Conservation (phyloP, 208 protist species). For the Leishmania lainsoni region DNA sequence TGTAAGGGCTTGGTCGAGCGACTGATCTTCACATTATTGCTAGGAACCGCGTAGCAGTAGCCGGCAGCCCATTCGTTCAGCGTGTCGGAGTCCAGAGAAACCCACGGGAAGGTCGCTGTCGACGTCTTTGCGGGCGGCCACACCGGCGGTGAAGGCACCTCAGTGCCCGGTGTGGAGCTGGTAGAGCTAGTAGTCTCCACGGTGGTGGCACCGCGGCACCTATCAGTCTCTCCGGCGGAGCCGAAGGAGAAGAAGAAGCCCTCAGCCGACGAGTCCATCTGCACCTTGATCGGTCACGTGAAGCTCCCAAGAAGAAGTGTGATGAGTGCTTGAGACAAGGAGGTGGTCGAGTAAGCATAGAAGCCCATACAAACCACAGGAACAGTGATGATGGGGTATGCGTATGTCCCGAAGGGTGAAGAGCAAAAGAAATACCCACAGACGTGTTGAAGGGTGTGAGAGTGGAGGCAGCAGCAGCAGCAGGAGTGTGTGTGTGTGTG, state of each 20-base stretch:
- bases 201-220: not conserved
- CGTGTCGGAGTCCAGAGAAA: slow-evolving; percentile 3
- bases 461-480: not conserved
- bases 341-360: not conserved
- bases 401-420: not conserved
- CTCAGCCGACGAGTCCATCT: slow-evolving; percentile 1
- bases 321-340: not conserved
- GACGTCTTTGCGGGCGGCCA: slow-evolving; percentile 21
- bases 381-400: not conserved
- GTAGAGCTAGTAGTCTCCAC: not conserved
- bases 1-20: slow-evolving; percentile 18
- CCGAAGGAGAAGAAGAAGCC: slow-evolving; percentile 40
- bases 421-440: not conserved
- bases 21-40: not conserved
- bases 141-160: not conserved
- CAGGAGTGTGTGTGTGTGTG: not conserved
- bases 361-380: not conserved
- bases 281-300: not conserved
- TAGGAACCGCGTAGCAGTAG: slow-evolving; percentile 8
- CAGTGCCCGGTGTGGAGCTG: not conserved
- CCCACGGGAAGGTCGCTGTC: slow-evolving; percentile 31
- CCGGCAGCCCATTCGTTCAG: slow-evolving; percentile 15
- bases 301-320: not conserved
- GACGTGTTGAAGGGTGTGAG: not conserved
- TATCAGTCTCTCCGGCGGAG: not conserved